Conservation (phyloP, 1,284 basidiomycete genomes). For the Porodaedalea pini region DNA sequence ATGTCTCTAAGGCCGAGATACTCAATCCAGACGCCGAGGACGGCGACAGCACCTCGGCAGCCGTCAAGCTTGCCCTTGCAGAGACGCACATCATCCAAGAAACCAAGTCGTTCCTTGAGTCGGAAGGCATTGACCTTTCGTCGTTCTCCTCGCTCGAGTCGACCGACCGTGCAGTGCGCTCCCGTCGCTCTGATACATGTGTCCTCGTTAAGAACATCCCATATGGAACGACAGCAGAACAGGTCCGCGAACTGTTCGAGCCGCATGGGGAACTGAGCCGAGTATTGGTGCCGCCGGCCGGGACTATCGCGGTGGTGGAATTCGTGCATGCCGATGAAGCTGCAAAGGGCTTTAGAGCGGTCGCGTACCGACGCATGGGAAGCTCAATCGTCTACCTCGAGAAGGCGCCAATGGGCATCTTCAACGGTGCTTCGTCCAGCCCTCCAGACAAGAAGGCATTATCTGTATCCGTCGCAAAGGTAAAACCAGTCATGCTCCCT, state of each 20-base stretch:
- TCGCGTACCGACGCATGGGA: conserved; percentile 87
- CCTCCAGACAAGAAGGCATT: conserved; percentile 19
- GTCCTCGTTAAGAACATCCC: conserved; percentile 98
- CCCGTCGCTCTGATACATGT: conserved; percentile 69
- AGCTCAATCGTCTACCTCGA: conserved; percentile 92
- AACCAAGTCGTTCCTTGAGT: conserved; percentile 86
- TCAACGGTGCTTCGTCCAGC: conserved; percentile 40
- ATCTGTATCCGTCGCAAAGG: too few relatives aligned
- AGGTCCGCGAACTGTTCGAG: conserved; percentile 78
- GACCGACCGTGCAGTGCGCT: conserved; percentile 29
- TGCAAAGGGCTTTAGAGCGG: conserved; percentile 69
- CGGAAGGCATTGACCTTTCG: conserved; percentile 62
- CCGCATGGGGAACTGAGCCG: conserved; percentile 74
- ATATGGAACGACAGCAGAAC: conserved; percentile 76
- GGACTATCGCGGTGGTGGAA: conserved; percentile 93
- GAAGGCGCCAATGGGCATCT: conserved; percentile 85
- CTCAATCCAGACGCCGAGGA: conserved; percentile 74
- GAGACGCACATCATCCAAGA: conserved; percentile 96
- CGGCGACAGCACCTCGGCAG: conserved; percentile 45
- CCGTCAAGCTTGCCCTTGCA: conserved; percentile 92
- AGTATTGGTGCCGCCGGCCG: conserved; percentile 86
- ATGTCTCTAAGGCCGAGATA: conserved; percentile 82
- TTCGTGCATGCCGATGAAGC: conserved; percentile 74
- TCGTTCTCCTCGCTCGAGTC: conserved; percentile 43
- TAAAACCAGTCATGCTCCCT: conserved; percentile 42